Evolutionary conservation across 768 basidiomycete species (phyloP), one percentile per base, ranked within the genome.

Genomic region (Scleroderma bovista): DNA sequence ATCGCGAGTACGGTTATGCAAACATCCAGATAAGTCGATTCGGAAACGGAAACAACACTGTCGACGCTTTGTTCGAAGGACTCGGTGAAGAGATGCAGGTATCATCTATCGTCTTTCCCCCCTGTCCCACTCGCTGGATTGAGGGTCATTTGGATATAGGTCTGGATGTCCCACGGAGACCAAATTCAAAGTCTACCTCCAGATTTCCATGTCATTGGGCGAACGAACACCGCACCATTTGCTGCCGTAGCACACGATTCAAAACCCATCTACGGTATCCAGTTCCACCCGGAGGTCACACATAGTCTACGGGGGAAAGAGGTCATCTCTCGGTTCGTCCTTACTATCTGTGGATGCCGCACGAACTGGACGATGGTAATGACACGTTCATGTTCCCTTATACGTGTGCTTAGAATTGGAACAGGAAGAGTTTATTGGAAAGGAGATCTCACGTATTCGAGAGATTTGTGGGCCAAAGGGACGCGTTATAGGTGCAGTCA

Each of bases 131-230:
- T 43, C 24, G 19, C 11, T 40, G 5, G 37, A 38, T 13, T 45
- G 33, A 34, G 20, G 5, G 38, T 42, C 10, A 24, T 6, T n/a
- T 15, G 23, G 36, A 33, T 48, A 4, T 54, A 98, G 95, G 95
- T 98, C 44, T 98, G 96, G 96, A 98, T 98, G 96, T 97, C 95
- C 16, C 96, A 99, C 64, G 93, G 94, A 11, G 96, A 98, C 69
- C 92, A 95, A 56, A 78, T 98, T 31, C 86, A 83, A 23, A 79
- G 76, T 44, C 78, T 87, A 2, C 96, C 95, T 15, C 70, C 83
- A 0, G 74, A 86, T 59, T 99, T 96, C 70, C 84, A 89, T 61
- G 79, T 87, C 57, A 90, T 98, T 57, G 95, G 93, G 7, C 77
- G 78, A 42, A 99, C 96, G 0, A 69, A 77, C 16, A 86, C 85